These are phyloP conservation scores for Rhododendron simsii DNA, from an alignment of 148 eudicot genomes.

Conservation along the genomic window DNA sequence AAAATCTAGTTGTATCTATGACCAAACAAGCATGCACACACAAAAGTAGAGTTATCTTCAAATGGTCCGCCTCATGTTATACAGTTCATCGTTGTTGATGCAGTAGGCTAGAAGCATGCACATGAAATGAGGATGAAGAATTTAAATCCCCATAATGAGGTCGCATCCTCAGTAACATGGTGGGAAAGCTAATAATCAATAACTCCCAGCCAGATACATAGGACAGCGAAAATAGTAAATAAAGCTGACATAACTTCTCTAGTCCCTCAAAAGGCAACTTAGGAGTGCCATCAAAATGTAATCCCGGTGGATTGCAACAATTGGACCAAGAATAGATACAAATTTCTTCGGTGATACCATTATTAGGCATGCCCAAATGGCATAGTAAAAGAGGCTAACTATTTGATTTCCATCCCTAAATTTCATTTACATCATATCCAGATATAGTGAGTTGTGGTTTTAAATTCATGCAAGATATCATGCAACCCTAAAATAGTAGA, in stretches of 20 bases:
- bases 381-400: background rate
- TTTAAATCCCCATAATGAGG: background rate
- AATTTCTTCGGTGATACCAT: background rate
- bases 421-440: background rate
- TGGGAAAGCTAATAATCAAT: background rate
- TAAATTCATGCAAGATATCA: background rate
- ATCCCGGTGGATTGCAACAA: background rate
- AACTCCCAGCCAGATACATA: background rate
- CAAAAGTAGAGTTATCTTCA: background rate
- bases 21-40: background rate
- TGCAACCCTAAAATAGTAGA: background rate
- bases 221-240: background rate
- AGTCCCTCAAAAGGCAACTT: background rate
- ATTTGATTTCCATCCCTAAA: background rate
- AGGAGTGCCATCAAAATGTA: background rate
- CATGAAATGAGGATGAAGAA: background rate
- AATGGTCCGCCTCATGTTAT: background rate
- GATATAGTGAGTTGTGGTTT: background rate
- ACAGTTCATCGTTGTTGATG: background rate
- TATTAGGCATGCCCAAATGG: background rate
- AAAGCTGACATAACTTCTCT: background rate
- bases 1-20: background rate
- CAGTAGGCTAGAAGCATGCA: background rate
- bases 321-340: background rate
- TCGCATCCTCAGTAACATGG: background rate